A percentile compares a stretch with the other conserved stretches of the same genome.
phyloP scores from a whole-genome alignment of 331 rosid genomes.

The Phaseolus coccineus region DNA sequence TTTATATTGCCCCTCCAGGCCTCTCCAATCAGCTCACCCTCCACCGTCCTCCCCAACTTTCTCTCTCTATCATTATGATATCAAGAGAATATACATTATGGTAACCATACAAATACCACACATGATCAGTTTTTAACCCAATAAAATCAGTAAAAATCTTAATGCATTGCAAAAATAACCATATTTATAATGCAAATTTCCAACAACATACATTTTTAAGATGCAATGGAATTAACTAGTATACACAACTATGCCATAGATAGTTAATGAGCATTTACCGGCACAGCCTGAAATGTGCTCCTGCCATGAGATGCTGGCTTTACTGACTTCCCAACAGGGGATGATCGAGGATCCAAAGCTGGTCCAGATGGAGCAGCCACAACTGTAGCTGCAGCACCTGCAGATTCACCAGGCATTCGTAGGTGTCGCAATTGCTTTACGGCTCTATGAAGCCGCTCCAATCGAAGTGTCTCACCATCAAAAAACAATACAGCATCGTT shows the following conservation, averaged over 20 bases:
- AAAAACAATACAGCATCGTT: slow-evolving; percentile 89
- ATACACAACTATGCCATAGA: slow-evolving; percentile 26
- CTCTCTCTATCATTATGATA: neutral
- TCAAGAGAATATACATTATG: neutral
- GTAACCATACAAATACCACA: neutral
- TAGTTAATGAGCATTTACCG: slow-evolving; percentile 54
- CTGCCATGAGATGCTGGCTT: slow-evolving; percentile 55
- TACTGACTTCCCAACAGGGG: slow-evolving; percentile 69
- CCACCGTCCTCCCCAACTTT: neutral
- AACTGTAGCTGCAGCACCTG: slow-evolving; percentile 48
- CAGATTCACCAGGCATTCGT: slow-evolving; percentile 88
- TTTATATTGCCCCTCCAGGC: neutral
- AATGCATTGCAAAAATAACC: neutral
- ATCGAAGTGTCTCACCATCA: slow-evolving; percentile 75
- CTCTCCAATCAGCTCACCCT: neutral
- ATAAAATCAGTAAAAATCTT: slow-evolving; percentile 3
- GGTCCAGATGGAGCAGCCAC: slow-evolving; percentile 54
- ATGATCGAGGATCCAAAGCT: slow-evolving; percentile 65
- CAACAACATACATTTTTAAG: slow-evolving; percentile 18
- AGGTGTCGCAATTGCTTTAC: slow-evolving; percentile 87
- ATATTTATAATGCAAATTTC: neutral
- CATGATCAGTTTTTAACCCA: neutral
- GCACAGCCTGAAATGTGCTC: slow-evolving; percentile 60
- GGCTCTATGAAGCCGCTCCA: slow-evolving; percentile 81
- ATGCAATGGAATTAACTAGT: slow-evolving; percentile 18